Base-by-base conservation (phyloP, 192 early-diverging fungal species). In the Bifiguratus adelaidae region DNA sequence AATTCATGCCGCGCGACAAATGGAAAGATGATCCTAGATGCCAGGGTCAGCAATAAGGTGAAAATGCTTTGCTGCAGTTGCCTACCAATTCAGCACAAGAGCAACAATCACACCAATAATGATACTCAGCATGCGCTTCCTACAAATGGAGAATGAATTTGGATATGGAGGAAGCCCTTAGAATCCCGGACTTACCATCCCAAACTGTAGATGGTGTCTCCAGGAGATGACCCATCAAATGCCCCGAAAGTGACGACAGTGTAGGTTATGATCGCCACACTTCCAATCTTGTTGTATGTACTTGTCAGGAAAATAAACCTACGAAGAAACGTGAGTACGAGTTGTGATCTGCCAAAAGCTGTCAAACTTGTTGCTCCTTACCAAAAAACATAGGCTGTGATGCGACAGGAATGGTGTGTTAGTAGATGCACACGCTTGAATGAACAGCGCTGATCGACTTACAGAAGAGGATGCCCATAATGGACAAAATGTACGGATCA, bases 1-100 rank as follows among this genome's bases (percentile, higher is more conserved):
- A 85, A 53, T 9, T 78, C 70, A 29, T 78, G 77, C 3, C 84
- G 75, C 0, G 86, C 86, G 23, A 86, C 75, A 41, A 79, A 86
- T 8, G 86, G 80, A 76, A 77, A 82, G 19, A 81, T 54, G 55
- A 73, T 61, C 60, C 72, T 60, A 16, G 65, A 3, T 2, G 21
- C 19, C 6, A 7, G 4, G 23, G n/a, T n/a, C n/a, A n/a, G n/a
- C n/a, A 53, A 53, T 29, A 30, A 30, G 33, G 8, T 23, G 20
- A 12, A 30, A 12, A 18, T 5, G 9, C 7, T 26, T 15, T 20
- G 16, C 18, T 11, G 22, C 22, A 13, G 7, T n/a, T 12, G 15
- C 48, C 45, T 50, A 65, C 62, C 47, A 58, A 42, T 55, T 77
- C 0, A 69, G 58, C 11, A 73, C 37, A 58, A 85, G 65, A 0